phyloP scores from a whole-genome alignment of 176 grass and related monocot genomes.

The Puya raimondii region DNA sequence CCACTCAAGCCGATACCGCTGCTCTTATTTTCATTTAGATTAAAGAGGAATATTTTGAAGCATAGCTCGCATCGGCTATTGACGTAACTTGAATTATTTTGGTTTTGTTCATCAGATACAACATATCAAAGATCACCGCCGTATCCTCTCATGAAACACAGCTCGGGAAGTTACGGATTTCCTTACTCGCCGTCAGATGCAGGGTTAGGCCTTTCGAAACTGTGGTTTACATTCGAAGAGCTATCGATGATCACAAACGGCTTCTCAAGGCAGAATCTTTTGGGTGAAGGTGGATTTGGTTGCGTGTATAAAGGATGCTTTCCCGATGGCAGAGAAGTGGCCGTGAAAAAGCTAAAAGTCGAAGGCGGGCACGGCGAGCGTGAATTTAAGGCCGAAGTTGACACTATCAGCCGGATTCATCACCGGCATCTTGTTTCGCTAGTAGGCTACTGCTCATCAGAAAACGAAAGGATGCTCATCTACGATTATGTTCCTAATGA shows the following conservation, averaged over 20 bases:
- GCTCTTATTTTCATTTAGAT: no score
- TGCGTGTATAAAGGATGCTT: constrained; percentile 60
- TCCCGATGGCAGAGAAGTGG: constrained; percentile 52
- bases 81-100: constrained; percentile 11
- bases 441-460: constrained; percentile 60
- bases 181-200: constrained; percentile 50
- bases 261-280: constrained; percentile 49
- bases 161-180: constrained; percentile 49
- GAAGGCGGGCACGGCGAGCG: constrained; percentile 62
- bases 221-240: constrained; percentile 67
- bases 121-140: constrained; percentile 43
- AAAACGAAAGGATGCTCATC: constrained; percentile 55
- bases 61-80: no score
- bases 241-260: constrained; percentile 54
- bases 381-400: constrained; percentile 73
- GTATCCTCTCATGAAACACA: constrained; percentile 52
- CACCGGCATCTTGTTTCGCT: constrained; percentile 79
- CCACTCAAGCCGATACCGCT: no score
- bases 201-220: constrained; percentile 47
- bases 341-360: constrained; percentile 71
- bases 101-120: constrained; percentile 30
- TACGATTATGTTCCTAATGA: constrained; percentile 85
- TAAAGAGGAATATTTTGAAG: no score
- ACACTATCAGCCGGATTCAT: constrained; percentile 73
- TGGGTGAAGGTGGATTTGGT: constrained; percentile 78